These are phyloP conservation scores for Cubamyces lactineus DNA, from an alignment of 768 basidiomycete genomes.

Conservation along the genomic window DNA sequence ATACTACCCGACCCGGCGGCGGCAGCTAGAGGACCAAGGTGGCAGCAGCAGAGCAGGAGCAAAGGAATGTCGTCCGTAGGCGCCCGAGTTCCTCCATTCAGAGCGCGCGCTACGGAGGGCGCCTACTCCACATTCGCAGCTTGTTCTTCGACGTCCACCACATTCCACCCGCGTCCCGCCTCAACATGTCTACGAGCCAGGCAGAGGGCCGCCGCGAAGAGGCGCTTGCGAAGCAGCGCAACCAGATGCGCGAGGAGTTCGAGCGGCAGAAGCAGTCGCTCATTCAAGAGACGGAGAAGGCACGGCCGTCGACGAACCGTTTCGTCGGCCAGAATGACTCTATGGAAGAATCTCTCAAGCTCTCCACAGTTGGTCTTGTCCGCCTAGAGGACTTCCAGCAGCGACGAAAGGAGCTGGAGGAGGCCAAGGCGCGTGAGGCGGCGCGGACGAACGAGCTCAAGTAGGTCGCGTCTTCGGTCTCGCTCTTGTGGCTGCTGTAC, in stretches of 20 bases:
- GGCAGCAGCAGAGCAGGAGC: constrained; percentile 9
- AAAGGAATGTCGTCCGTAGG: not conserved
- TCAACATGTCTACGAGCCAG: constrained; percentile 71
- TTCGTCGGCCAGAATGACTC: constrained; percentile 96
- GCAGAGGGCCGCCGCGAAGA: constrained; percentile 87
- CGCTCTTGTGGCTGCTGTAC: constrained; percentile 25
- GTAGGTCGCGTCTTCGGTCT: constrained; percentile 58
- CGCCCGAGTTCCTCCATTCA: constrained; percentile 15
- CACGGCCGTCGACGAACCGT: constrained; percentile 81
- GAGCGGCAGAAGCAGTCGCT: constrained; percentile 81
- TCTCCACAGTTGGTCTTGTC: constrained; percentile 90
- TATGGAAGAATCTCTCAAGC: constrained; percentile 91
- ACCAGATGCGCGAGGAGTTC: constrained; percentile 77
- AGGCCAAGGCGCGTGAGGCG: constrained; percentile 88
- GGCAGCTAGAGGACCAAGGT: not conserved
- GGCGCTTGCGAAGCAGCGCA: constrained; percentile 82
- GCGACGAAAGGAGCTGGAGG: constrained; percentile 84
- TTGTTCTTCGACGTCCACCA: constrained; percentile 21
- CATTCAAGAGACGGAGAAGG: constrained; percentile 90
- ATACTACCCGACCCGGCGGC: not conserved
- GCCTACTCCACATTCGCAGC: constrained; percentile 18
- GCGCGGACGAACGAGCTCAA: constrained; percentile 83
- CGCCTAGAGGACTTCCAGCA: constrained; percentile 92
- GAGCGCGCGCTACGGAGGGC: constrained; percentile 31
- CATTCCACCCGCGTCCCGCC: constrained; percentile 1